phyloP scores from a whole-genome alignment of 495 filamentous ascomycete genomes.

The Neurospora sp. region DNA sequence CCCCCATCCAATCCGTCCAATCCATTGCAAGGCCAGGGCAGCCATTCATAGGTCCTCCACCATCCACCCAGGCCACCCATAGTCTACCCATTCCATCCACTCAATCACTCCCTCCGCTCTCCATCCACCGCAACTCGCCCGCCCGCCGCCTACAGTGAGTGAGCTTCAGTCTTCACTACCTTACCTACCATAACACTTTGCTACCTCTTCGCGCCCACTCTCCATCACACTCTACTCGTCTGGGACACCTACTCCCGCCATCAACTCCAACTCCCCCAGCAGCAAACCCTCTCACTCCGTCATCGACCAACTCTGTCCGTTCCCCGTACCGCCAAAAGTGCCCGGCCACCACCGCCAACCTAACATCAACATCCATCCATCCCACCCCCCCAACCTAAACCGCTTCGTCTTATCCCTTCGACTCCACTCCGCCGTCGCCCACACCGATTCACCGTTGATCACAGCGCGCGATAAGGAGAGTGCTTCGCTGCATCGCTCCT shows the following conservation, averaged over 20 bases:
- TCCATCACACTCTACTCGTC: neutral
- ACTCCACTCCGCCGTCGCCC: conserved; percentile 20
- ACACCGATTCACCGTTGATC: conserved; percentile 17
- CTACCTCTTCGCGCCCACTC: neutral
- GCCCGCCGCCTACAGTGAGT: neutral
- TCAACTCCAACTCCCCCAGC: neutral
- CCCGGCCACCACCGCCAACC: neutral
- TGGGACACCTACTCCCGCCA: neutral
- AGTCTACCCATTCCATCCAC: neutral
- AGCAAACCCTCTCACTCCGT: neutral
- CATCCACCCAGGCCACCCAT: neutral
- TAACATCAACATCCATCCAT: neutral
- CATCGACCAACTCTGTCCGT: neutral
- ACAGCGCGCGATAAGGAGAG: conserved; percentile 17
- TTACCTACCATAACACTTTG: neutral
- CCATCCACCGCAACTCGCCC: neutral
- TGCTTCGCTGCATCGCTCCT: conserved; percentile 11
- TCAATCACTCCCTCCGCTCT: neutral
- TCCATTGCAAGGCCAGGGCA: neutral
- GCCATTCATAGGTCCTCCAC: neutral
- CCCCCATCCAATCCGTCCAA: neutral
- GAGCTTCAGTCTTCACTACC: neutral
- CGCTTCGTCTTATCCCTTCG: conserved; percentile 3
- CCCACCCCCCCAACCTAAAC: conserved; percentile 1
- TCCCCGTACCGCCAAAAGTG: neutral